Evolutionary conservation across 352 stramenopile species (phyloP).

Genomic region (Pythium phragmitis): DNA sequence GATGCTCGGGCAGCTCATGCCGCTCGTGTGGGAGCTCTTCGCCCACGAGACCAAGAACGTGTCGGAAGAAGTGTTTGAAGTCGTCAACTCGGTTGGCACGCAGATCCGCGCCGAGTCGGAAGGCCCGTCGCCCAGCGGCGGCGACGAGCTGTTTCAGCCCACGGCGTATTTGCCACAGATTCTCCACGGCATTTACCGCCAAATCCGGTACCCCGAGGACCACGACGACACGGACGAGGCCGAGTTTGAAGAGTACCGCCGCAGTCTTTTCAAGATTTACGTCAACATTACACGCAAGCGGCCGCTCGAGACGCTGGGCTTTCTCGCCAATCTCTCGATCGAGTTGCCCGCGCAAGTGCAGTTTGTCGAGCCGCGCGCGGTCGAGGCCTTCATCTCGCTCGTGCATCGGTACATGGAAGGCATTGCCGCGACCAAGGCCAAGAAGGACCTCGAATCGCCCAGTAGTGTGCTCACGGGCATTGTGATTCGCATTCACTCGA

Average conservation of each 20-base stretch:
- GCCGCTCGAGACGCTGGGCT: conserved; percentile 64
- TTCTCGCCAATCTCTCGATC: conserved; percentile 62
- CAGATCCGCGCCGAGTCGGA: conserved; percentile 59
- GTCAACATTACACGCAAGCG: conserved; percentile 81
- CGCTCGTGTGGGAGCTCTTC: conserved; percentile 80
- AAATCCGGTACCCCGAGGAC: conserved; percentile 78
- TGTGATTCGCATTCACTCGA: conserved; percentile 65
- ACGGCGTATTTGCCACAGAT: conserved; percentile 77
- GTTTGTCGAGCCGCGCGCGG: conserved; percentile 51
- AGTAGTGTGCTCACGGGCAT: conserved; percentile 67
- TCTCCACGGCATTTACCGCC: conserved; percentile 78
- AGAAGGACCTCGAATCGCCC: conserved; percentile 60
- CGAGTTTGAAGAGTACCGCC: conserved; percentile 84
- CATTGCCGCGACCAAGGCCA: conserved; percentile 55
- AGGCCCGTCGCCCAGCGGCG: conserved; percentile 14
- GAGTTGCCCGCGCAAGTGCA: conserved; percentile 51
- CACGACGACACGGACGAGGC: conserved; percentile 75
- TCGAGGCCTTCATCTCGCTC: conserved; percentile 82
- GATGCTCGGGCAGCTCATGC: conserved; percentile 74
- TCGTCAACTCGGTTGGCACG: conserved; percentile 76
- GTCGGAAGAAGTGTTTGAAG: conserved; percentile 85
- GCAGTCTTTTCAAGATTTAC: conserved; percentile 85
- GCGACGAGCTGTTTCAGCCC: conserved; percentile 66
- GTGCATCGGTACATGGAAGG: conserved; percentile 87
- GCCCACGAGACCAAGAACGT: conserved; percentile 82